Evolutionary conservation across 345 rosid species (phyloP).

Genomic region (Camelina sativa): DNA sequence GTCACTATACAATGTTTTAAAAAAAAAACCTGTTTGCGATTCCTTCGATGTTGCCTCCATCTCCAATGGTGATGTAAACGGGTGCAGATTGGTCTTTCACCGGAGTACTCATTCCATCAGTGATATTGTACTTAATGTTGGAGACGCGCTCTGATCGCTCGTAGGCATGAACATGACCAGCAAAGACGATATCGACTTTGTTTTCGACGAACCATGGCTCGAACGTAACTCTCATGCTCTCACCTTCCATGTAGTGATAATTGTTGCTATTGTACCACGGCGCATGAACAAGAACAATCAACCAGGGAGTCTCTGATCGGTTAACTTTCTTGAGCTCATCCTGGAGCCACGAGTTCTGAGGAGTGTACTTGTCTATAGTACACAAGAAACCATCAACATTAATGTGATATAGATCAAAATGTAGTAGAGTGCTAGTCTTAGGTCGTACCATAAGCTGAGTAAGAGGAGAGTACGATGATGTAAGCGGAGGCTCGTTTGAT

Average conservation of each 20-base stretch:
- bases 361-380: conserved; percentile 46
- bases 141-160: conserved; percentile 61
- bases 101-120: conserved; percentile 55
- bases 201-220: conserved; percentile 54
- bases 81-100: conserved; percentile 58
- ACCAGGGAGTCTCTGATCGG: conserved; percentile 49
- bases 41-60: conserved; percentile 84
- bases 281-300: conserved; percentile 38
- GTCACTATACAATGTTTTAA: neutral
- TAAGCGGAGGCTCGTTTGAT: conserved; percentile 53
- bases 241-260: conserved; percentile 59
- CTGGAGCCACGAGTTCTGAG: conserved; percentile 46
- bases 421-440: neutral
- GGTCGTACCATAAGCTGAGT: conserved; percentile 54
- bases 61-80: conserved; percentile 65
- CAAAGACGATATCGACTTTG: conserved; percentile 56
- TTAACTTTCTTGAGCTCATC: conserved; percentile 47
- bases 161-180: conserved; percentile 61
- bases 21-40: conserved; percentile 49
- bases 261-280: conserved; percentile 49
- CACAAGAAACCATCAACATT: neutral
- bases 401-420: neutral
- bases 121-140: conserved; percentile 55
- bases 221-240: conserved; percentile 54
- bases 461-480: conserved; percentile 54